Percentiles rank a stretch among this genome's conserved stretches.
phyloP scores from a whole-genome alignment of 2,329 filamentous ascomycete species.

The Didymellaceae sp. region DNA sequence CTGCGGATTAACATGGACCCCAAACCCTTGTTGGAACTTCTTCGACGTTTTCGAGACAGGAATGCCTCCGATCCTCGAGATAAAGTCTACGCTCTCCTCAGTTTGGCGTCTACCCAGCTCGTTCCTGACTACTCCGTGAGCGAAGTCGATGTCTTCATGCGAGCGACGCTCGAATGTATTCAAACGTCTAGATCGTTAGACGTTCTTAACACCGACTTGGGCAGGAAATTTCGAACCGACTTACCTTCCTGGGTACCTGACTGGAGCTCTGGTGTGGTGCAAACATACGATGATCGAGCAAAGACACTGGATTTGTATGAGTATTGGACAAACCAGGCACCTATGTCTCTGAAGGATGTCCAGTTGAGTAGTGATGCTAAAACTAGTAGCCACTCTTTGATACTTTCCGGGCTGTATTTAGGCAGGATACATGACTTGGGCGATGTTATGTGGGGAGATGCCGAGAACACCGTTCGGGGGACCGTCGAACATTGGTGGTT shows the following conservation, averaged over 20 bases:
- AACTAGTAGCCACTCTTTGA: too few species aligned
- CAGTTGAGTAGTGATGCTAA: too few species aligned
- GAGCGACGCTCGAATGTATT: neutral
- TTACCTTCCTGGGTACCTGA: conserved; percentile 32
- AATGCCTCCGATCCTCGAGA: neutral
- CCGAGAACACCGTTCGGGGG: too few species aligned
- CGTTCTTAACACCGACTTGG: conserved; percentile 20
- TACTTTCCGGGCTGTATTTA: too few species aligned
- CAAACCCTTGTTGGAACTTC: neutral
- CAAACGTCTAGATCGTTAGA: neutral
- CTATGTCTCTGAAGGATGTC: too few species aligned
- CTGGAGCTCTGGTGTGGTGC: too few species aligned
- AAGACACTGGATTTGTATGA: too few species aligned
- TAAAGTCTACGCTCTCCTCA: neutral
- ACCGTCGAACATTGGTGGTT: too few species aligned
- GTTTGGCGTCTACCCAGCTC: neutral
- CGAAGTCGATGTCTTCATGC: neutral
- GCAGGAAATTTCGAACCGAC: conserved; percentile 22
- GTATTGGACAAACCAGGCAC: too few species aligned
- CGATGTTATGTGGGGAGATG: too few species aligned
- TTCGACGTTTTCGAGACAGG: neutral
- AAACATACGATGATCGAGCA: too few species aligned
- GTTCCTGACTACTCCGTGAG: neutral
- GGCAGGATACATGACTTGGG: too few species aligned
- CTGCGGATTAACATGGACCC: neutral